These are phyloP conservation scores for Cladosporium sp. DNA, from an alignment of 2,329 filamentous ascomycete species.

Conservation along the genomic window DNA sequence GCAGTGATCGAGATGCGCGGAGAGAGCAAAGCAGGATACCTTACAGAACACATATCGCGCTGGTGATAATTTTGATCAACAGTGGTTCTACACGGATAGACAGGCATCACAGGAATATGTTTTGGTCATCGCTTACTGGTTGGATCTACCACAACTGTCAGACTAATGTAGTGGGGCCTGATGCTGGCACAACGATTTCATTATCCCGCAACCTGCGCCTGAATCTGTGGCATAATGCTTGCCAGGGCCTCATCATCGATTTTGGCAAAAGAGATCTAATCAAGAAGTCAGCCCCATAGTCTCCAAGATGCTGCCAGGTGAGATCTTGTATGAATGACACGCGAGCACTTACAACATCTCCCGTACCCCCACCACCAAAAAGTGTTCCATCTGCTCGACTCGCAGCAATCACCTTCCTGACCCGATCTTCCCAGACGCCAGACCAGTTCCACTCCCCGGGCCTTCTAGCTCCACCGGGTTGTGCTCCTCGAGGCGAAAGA, in stretches of 20 bases:
- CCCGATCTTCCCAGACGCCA: conserved; percentile 90
- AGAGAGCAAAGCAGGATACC: neutral
- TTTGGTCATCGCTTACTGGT: neutral
- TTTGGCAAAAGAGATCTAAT: conserved; percentile 35
- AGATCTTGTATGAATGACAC: neutral
- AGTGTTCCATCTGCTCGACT: conserved; percentile 79
- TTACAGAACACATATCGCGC: neutral
- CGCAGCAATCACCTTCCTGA: conserved; percentile 72
- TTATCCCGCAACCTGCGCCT: conserved; percentile 8
- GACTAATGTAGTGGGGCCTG: neutral
- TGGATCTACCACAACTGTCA: neutral
- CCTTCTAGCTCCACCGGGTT: conserved; percentile 51
- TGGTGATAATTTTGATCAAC: neutral
- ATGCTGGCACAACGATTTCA: neutral
- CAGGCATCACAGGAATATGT: neutral
- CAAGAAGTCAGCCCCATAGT: neutral
- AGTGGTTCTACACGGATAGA: neutral
- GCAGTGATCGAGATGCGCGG: neutral
- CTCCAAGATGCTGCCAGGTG: neutral
- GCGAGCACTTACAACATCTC: conserved; percentile 67
- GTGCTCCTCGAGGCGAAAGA: conserved; percentile 33
- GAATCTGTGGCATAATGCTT: conserved; percentile 11
- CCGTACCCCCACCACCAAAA: conserved; percentile 68
- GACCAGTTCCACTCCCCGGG: conserved; percentile 97
- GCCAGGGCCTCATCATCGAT: conserved; percentile 29